phyloP scores from a whole-genome alignment of 345 rosid species.

The Heritiera fomes region DNA sequence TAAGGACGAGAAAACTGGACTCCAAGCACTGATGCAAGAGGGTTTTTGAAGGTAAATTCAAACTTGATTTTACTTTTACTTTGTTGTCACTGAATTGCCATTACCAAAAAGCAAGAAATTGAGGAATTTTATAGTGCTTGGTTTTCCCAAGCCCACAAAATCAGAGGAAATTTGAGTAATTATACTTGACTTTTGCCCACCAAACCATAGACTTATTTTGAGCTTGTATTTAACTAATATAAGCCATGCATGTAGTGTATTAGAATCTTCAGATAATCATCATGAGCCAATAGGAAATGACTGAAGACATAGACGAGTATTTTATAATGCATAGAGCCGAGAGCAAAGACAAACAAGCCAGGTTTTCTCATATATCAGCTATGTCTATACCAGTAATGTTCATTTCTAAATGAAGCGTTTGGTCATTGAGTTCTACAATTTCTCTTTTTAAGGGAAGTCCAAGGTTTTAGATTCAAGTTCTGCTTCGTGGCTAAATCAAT shows the following conservation, averaged over 20 bases:
- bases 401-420: not conserved
- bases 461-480: not conserved
- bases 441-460: not conserved
- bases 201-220: slow-evolving; percentile 19
- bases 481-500: not conserved
- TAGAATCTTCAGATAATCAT: not conserved
- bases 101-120: slow-evolving; percentile 40
- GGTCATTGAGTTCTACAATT: too few relatives aligned
- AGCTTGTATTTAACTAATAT: slow-evolving; percentile 1
- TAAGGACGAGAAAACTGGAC: slow-evolving; percentile 23
- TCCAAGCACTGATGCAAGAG: not conserved
- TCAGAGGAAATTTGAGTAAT: slow-evolving; percentile 32
- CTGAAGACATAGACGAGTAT: not conserved
- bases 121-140: slow-evolving; percentile 46
- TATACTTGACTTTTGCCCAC: slow-evolving; percentile 43
- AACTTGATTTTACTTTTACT: slow-evolving; percentile 27
- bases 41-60: not conserved
- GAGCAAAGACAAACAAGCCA: not conserved
- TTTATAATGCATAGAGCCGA: too few relatives aligned
- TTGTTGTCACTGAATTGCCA: slow-evolving; percentile 17
- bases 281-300: not conserved
- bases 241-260: not conserved
- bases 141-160: slow-evolving; percentile 47
- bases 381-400: not conserved
- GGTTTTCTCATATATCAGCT: not conserved